Base-by-base conservation (phyloP, 1,284 basidiomycete genomes). In the Ustilago nuda region DNA sequence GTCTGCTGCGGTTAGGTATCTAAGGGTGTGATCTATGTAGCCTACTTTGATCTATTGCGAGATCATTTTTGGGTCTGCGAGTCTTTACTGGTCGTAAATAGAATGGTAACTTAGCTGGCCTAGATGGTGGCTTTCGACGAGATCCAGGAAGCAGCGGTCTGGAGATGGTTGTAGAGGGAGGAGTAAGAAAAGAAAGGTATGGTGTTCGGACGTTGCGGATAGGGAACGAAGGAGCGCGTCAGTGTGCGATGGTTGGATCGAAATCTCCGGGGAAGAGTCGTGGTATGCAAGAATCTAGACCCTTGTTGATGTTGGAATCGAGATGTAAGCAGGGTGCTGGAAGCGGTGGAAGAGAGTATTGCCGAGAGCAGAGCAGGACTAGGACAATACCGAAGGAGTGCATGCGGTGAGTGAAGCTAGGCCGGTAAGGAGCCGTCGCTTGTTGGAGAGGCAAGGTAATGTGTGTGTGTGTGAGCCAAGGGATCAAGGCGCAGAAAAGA, bases 361-460 rank as follows among this genome's bases (percentile, higher is more conserved):
- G 50, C 36, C 54, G 50, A 32, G 36, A 32, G 57, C 15, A 27
- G 19, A 33, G 37, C 27, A 46, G 13, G 23, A 43, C 7, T 56
- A 27, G 23, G 23, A 27, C 23, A 9, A 17, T 45, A 17, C 7
- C 41, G 41, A 45, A 45, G 41, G 41, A 48, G 48, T 30, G 48
- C 9, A n/a, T 39, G 15, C 37, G 8, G 43, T 32, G 48, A 9
- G 13, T 50, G 48, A 32, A 30, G 48, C 8, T 19, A 32, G 0
- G 30, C 17, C 19, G 48, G 52, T 17, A 53, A 53, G 52, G 52
- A 53, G 52, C 32, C 52, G 19, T 35, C 32, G 52, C 52, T 36
- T 53, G 52, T 36, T 35, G 35, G 35, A 37, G 50, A 30, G 30
- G 48, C 48, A 27, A 50, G 48, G 48, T 27, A 32, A 50, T 15